Conservation (phyloP, 2,329 filamentous ascomycete species). For the Verticillium dahliae region DNA sequence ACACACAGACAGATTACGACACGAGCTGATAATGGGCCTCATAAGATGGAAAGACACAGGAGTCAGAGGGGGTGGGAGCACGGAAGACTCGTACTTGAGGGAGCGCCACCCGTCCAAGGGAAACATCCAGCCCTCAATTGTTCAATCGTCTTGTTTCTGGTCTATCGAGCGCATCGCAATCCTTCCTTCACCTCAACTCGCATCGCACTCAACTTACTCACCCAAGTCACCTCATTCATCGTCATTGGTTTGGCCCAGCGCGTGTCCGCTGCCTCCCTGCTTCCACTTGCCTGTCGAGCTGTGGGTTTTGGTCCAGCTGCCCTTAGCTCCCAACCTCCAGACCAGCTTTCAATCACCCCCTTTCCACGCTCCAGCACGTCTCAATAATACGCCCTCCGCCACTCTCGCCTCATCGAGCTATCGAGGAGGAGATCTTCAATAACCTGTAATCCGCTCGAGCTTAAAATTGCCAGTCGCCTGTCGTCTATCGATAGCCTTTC, state of each 20-base stretch:
- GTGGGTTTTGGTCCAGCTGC: neutral
- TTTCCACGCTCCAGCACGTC: neutral
- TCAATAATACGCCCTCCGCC: neutral
- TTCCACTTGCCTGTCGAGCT: neutral
- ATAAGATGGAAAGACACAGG: neutral
- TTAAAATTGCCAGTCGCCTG: neutral
- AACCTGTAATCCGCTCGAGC: neutral
- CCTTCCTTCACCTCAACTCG: neutral
- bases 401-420: neutral
- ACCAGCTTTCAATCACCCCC: neutral
- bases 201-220: neutral
- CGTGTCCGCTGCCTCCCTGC: neutral
- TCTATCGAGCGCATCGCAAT: neutral
- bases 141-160: neutral
- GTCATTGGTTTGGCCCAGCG: neutral
- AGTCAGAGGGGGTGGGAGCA: neutral
- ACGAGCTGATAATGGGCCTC: slow-evolving; percentile 1
- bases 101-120: neutral
- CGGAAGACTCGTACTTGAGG: neutral
- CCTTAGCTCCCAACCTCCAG: neutral
- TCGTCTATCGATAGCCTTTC: neutral
- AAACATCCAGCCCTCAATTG: neutral
- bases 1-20: neutral
- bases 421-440: neutral
- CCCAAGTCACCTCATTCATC: neutral